Evolutionary conservation across 169 alveolate genomes (phyloP).

Genomic region (Neospora caninum): DNA sequence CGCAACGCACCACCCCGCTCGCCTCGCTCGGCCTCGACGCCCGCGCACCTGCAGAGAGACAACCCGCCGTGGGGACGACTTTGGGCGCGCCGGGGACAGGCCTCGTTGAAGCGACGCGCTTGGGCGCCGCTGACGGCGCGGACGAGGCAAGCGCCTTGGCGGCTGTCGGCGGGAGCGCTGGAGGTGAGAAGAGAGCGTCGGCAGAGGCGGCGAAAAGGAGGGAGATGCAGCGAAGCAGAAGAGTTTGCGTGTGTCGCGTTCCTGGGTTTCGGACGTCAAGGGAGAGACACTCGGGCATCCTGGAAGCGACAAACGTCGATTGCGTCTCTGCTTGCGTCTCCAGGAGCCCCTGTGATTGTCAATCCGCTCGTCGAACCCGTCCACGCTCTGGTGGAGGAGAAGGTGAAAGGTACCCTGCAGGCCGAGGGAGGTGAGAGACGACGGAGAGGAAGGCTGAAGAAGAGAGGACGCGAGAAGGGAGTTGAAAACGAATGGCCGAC

Average conservation of each 20-base stretch:
- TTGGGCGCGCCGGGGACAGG: too few species aligned
- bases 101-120: background rate
- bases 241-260: too few species aligned
- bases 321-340: background rate
- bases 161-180: background rate
- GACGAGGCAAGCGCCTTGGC: background rate
- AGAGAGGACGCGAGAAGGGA: background rate
- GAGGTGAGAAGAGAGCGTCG: background rate
- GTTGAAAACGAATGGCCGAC: too few species aligned
- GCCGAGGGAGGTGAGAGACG: conserved; percentile 68
- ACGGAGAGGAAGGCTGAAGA: background rate
- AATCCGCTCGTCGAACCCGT: conserved; percentile 69
- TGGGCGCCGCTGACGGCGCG: background rate
- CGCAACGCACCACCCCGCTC: background rate
- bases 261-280: too few species aligned
- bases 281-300: too few species aligned
- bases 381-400: conserved; percentile 55
- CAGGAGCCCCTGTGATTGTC: background rate
- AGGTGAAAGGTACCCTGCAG: conserved; percentile 51
- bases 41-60: background rate
- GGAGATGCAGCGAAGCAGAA: too few species aligned
- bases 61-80: too few species aligned
- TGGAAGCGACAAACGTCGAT: too few species aligned
- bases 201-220: too few species aligned
- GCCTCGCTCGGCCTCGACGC: background rate